phyloP scores from a whole-genome alignment of 2,329 filamentous ascomycete species.

The Penicillium psychrosexuale region DNA sequence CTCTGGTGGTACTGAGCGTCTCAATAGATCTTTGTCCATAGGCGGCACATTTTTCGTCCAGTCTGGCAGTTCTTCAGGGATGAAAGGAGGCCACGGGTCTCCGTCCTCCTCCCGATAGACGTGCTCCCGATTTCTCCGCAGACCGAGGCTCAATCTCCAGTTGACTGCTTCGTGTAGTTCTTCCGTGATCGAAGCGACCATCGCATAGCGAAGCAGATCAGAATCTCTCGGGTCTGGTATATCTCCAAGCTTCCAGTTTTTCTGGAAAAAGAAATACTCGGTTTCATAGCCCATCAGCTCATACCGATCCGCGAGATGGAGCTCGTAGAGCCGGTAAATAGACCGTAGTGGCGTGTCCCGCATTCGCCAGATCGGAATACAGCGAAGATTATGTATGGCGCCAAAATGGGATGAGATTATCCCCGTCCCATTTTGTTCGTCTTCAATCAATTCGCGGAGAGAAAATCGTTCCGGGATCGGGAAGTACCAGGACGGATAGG shows the following conservation, averaged over 20 bases:
- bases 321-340: slow-evolving; percentile 31
- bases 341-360: slow-evolving; percentile 30
- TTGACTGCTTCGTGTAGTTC: slow-evolving; percentile 25
- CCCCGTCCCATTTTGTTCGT: slow-evolving; percentile 5
- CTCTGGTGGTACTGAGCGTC: slow-evolving; percentile 9
- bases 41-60: slow-evolving; percentile 21
- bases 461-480: slow-evolving; percentile 21
- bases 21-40: slow-evolving; percentile 12
- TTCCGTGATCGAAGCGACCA: slow-evolving; percentile 27
- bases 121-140: slow-evolving; percentile 25
- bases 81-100: slow-evolving; percentile 25
- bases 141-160: slow-evolving; percentile 26
- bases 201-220: slow-evolving; percentile 30
- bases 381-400: slow-evolving; percentile 25
- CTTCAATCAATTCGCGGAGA: slow-evolving; percentile 14
- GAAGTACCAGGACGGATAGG: slow-evolving; percentile 27
- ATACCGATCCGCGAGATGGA: slow-evolving; percentile 19
- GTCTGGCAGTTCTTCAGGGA: slow-evolving; percentile 14
- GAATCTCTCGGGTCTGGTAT: slow-evolving; percentile 26
- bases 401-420: background rate
- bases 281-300: slow-evolving; percentile 21
- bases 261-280: slow-evolving; percentile 26
- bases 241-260: slow-evolving; percentile 17
- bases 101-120: slow-evolving; percentile 22
- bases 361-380: slow-evolving; percentile 27